Evolutionary conservation across 2,329 filamentous ascomycete species (phyloP).

Genomic region (Monosporascus sp.): DNA sequence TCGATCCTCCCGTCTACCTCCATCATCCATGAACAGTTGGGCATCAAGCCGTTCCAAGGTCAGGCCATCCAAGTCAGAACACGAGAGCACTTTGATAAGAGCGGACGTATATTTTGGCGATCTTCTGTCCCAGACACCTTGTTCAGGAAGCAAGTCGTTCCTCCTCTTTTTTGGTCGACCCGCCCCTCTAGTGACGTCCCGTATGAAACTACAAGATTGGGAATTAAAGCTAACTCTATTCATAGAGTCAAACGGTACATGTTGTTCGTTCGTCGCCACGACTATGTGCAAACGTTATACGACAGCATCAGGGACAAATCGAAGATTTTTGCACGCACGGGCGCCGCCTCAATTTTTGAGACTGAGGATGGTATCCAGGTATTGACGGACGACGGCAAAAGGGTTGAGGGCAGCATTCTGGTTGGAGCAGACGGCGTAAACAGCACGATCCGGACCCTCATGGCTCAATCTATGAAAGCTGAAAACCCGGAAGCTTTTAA

Average conservation of each 20-base stretch:
- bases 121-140: background rate
- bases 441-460: too few species aligned
- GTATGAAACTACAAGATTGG: too few species aligned
- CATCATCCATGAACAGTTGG: slow-evolving; percentile 10
- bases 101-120: slow-evolving; percentile 9
- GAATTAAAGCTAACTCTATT: slow-evolving; percentile 1
- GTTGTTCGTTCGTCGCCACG: slow-evolving; percentile 6
- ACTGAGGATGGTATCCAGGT: slow-evolving; percentile 9
- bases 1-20: slow-evolving; percentile 1
- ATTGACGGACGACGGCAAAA: slow-evolving; percentile 8
- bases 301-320: slow-evolving; percentile 8
- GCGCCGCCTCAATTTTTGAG: slow-evolving; percentile 6
- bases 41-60: background rate
- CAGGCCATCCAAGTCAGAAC: background rate
- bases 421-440: slow-evolving; percentile 4
- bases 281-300: slow-evolving; percentile 8
- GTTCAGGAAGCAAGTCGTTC: too few species aligned
- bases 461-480: background rate
- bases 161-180: too few species aligned
- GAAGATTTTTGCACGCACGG: slow-evolving; percentile 3
- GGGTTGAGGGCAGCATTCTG: slow-evolving; percentile 10
- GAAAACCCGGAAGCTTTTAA: background rate
- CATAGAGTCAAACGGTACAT: background rate
- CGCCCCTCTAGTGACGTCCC: too few species aligned
- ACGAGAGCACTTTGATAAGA: slow-evolving; percentile 7